These are phyloP conservation scores for Hypoxylon sp. DNA, from an alignment of 2,329 filamentous ascomycete species.

Conservation along the genomic window DNA sequence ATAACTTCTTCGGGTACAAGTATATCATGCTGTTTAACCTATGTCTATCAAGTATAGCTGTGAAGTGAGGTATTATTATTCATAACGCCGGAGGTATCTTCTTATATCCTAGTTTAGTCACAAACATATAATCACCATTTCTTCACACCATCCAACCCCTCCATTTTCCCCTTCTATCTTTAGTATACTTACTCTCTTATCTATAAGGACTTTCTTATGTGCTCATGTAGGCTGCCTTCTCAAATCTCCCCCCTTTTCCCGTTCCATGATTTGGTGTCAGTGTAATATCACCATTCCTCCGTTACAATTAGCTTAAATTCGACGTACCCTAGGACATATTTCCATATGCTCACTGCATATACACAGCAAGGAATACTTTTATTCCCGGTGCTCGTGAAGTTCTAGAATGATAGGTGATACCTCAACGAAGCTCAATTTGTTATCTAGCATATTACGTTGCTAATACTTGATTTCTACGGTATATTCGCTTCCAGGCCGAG, in stretches of 20 bases:
- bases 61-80: not conserved
- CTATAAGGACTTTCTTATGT: not conserved
- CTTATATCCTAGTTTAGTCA: constrained; percentile 1
- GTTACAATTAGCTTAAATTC: not conserved
- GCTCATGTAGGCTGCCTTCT: not conserved
- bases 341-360: not conserved
- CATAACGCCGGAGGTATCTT: not conserved
- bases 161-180: not conserved
- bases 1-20: not conserved
- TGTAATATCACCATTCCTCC: not conserved
- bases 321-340: not conserved
- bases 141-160: not conserved
- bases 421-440: not conserved
- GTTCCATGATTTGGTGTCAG: not conserved
- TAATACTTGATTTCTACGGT: not conserved
- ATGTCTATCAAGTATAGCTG: not conserved
- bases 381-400: not conserved
- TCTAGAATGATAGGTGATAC: not conserved
- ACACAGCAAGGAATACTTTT: not conserved
- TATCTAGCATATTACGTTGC: not conserved
- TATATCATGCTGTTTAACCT: too few species aligned
- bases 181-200: not conserved
- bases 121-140: constrained; percentile 1
- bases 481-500: not conserved
- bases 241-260: not conserved